Evolutionary conservation across 805 yeast species (phyloP).

Genomic region (Saturnispora besseyi): DNA sequence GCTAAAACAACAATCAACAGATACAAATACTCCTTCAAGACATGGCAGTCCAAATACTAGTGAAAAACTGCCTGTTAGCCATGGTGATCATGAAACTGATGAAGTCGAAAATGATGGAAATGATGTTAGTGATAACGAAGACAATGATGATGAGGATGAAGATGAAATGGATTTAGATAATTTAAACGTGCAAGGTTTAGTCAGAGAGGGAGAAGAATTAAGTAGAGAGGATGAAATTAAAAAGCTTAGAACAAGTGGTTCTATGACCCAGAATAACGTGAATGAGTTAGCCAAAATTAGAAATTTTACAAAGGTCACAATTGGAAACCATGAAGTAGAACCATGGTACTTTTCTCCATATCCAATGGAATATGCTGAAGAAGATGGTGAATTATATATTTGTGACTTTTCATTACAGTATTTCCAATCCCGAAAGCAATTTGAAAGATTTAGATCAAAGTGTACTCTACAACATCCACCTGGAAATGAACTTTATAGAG

Average conservation of each 20-base stretch:
- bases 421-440: constrained; percentile 83
- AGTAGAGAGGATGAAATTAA: constrained; percentile 89
- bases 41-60: constrained; percentile 13
- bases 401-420: constrained; percentile 87
- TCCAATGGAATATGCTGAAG: constrained; percentile 90
- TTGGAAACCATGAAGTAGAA: constrained; percentile 88
- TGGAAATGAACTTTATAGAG: constrained; percentile 94
- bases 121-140: constrained; percentile 5
- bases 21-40: neutral
- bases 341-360: constrained; percentile 99
- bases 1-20: constrained; percentile 1
- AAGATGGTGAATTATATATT: constrained; percentile 68
- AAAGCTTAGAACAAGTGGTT: constrained; percentile 87
- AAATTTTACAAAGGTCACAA: constrained; percentile 64
- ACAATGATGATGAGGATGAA: constrained; percentile 21
- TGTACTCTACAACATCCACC: constrained; percentile 94
- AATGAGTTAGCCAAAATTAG: constrained; percentile 86
- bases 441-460: constrained; percentile 82
- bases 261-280: constrained; percentile 83
- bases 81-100: neutral
- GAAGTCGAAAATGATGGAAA: neutral
- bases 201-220: constrained; percentile 56
- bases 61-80: constrained; percentile 5
- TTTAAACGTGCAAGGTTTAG: constrained; percentile 74
- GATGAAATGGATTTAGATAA: constrained; percentile 82